Conservation (phyloP, 1,139 yeast species). For the Suhomyces maxii region DNA sequence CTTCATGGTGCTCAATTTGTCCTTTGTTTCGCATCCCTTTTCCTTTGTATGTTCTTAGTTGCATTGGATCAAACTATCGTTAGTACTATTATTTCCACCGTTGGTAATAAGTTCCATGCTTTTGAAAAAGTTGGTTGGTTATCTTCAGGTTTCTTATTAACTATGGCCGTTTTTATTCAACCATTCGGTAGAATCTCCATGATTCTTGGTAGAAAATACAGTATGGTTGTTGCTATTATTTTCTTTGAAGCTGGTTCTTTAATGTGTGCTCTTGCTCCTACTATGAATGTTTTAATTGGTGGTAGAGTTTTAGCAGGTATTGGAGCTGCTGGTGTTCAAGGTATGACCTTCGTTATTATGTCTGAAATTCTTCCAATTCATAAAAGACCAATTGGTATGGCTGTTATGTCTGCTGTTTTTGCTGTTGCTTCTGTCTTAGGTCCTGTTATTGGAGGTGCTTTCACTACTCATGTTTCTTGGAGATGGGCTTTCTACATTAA, state of each 20-base stretch:
- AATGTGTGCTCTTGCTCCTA: conserved; percentile 37
- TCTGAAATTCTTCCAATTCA: conserved; percentile 33
- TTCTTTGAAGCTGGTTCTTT: conserved; percentile 66
- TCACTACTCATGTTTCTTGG: conserved; percentile 54
- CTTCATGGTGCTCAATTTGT: conserved; percentile 30
- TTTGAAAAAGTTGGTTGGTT: conserved; percentile 30
- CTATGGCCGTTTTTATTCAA: conserved; percentile 37
- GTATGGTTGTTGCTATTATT: conserved; percentile 22
- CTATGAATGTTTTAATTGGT: conserved; percentile 39
- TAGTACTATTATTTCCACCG: conserved; percentile 35
- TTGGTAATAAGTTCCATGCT: conserved; percentile 37
- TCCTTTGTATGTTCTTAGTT: conserved; percentile 34
- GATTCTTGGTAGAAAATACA: conserved; percentile 31
- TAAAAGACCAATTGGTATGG: conserved; percentile 25
- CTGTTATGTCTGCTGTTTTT: conserved; percentile 20
- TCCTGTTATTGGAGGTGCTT: conserved; percentile 28
- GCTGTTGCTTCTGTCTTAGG: conserved; percentile 27
- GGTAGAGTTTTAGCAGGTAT: conserved; percentile 39
- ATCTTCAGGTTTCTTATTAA: conserved; percentile 27
- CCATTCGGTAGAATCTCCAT: conserved; percentile 53
- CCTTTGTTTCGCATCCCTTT: conserved; percentile 28
- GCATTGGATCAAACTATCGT: conserved; percentile 47
- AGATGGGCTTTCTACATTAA: conserved; percentile 79
- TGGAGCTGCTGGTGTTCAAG: conserved; percentile 36
- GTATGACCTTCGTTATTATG: conserved; percentile 27